phyloP scores from a whole-genome alignment of 495 filamentous ascomycete species.

The Penicillium odoratum region DNA sequence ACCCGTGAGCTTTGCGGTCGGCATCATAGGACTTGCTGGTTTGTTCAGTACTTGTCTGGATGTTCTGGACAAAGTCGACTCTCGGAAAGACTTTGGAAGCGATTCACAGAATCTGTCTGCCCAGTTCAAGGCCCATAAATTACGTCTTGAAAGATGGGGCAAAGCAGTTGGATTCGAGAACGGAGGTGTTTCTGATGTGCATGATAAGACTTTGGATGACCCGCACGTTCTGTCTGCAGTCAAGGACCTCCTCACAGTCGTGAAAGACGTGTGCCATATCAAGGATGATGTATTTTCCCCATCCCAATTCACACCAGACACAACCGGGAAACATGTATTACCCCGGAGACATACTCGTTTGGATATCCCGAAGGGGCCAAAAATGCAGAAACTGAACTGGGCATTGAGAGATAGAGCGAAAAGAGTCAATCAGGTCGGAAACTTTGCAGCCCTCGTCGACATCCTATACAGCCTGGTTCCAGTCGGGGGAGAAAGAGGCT shows the following conservation, averaged over 20 bases:
- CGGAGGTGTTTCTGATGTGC: background rate
- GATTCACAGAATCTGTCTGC: slow-evolving; percentile 2
- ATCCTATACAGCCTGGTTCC: slow-evolving; percentile 7
- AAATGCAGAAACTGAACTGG: slow-evolving; percentile 4
- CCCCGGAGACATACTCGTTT: background rate
- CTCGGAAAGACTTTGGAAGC: slow-evolving; percentile 2
- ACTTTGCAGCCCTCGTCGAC: slow-evolving; percentile 6
- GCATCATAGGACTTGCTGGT: slow-evolving; percentile 9
- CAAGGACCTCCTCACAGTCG: background rate
- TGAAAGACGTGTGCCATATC: background rate
- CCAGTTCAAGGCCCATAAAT: slow-evolving; percentile 11
- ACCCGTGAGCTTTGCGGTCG: slow-evolving; percentile 8
- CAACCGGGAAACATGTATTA: background rate
- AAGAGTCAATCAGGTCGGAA: slow-evolving; percentile 7
- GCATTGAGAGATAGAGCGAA: slow-evolving; percentile 7
- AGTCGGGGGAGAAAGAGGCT: background rate
- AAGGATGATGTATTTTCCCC: background rate
- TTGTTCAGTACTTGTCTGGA: slow-evolving; percentile 14
- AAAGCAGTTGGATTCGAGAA: background rate
- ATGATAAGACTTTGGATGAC: slow-evolving; percentile 8
- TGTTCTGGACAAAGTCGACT: slow-evolving; percentile 2
- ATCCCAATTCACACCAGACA: background rate
- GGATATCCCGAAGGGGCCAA: background rate
- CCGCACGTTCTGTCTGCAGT: background rate
- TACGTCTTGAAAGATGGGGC: slow-evolving; percentile 10